These are phyloP conservation scores for Stipa capillata DNA, from an alignment of 176 grass and related monocot genomes.

Conservation along the genomic window DNA sequence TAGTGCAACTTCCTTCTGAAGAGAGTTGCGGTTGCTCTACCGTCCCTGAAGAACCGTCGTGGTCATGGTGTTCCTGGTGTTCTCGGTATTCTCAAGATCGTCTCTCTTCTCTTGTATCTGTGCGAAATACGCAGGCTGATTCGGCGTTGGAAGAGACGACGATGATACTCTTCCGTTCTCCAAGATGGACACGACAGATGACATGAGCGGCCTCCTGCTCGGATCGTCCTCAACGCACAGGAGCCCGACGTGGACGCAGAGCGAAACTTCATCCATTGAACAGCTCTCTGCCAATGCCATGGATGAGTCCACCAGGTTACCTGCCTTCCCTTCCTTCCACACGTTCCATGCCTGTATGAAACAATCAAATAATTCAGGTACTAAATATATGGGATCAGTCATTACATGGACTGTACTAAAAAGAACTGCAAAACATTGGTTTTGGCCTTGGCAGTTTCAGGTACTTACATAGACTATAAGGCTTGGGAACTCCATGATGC, in stretches of 20 bases:
- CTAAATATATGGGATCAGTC: background rate
- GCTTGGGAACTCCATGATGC: constrained; percentile 30
- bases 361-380: background rate
- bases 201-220: constrained; percentile 35
- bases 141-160: constrained; percentile 27
- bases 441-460: background rate
- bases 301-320: constrained; percentile 33
- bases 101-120: background rate
- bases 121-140: constrained; percentile 1
- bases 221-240: constrained; percentile 54
- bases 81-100: background rate
- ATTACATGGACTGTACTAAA: background rate
- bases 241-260: constrained; percentile 51
- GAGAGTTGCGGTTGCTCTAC: background rate
- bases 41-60: constrained; percentile 16
- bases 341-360: constrained; percentile 40
- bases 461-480: constrained; percentile 48
- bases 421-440: too few relatives aligned
- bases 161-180: constrained; percentile 31
- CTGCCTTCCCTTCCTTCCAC: constrained; percentile 38
- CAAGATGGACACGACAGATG: constrained; percentile 35
- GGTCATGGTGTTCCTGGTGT: constrained; percentile 14
- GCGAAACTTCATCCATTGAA: constrained; percentile 12
- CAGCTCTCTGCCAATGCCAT: constrained; percentile 19
- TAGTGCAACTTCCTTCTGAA: background rate